These are phyloP conservation scores for Neurospora tetraspora DNA, from an alignment of 495 filamentous ascomycete genomes.

Conservation along the genomic window DNA sequence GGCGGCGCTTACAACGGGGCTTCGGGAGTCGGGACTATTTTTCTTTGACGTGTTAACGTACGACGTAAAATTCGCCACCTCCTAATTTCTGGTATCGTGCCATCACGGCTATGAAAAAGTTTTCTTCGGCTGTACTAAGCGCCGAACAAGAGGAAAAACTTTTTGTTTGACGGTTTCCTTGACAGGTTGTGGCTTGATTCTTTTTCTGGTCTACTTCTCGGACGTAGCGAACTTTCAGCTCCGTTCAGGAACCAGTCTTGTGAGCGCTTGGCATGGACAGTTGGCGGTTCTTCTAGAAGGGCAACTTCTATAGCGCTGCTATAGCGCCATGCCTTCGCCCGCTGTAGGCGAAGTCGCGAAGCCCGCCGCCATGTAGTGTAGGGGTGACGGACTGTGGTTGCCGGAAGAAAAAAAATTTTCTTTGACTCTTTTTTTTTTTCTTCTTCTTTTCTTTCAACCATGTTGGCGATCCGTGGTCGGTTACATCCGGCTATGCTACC, in stretches of 20 bases:
- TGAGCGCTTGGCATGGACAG: neutral
- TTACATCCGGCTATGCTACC: neutral
- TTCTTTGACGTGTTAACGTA: neutral
- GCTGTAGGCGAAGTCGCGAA: neutral
- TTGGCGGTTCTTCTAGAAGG: neutral
- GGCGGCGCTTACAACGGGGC: neutral
- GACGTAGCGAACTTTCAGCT: neutral
- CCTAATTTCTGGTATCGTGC: neutral
- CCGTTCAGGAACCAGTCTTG: neutral
- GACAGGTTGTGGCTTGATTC: neutral
- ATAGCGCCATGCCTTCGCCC: neutral
- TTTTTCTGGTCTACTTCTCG: neutral
- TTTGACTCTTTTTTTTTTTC: neutral
- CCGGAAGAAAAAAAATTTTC: neutral
- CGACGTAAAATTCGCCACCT: neutral
- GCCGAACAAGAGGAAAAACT: neutral
- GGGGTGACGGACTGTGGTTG: neutral
- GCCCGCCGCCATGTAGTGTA: neutral
- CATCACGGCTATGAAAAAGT: neutral
- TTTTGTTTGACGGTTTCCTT: neutral
- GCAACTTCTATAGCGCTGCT: neutral
- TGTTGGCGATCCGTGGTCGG: neutral
- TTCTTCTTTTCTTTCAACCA: neutral
- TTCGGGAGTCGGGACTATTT: neutral
- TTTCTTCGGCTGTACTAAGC: neutral